Evolutionary conservation across 176 grass and related monocot species (phyloP).

Genomic region (Oryza nivara): DNA sequence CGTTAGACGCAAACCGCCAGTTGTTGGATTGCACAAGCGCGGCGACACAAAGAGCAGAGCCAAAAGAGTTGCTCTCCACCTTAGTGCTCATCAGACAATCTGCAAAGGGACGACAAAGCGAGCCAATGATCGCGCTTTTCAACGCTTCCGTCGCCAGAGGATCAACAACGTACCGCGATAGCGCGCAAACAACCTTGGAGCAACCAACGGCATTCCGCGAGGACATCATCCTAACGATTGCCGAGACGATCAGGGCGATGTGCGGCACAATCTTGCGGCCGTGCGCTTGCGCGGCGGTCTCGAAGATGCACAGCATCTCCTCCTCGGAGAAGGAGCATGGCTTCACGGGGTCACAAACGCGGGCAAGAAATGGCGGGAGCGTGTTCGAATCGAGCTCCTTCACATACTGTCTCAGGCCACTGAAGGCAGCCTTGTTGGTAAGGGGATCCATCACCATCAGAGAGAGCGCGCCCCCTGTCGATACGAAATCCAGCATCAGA

Average conservation of each 20-base stretch:
- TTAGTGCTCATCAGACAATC: constrained; percentile 61
- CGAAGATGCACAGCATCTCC: constrained; percentile 56
- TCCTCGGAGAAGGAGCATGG: constrained; percentile 31
- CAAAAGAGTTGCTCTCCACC: constrained; percentile 50
- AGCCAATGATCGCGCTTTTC: constrained; percentile 51
- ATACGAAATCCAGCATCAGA: too few species aligned
- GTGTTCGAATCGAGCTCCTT: constrained; percentile 58
- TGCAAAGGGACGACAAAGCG: constrained; percentile 53
- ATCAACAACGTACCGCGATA: constrained; percentile 61
- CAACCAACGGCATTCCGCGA: constrained; percentile 42
- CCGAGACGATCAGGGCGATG: constrained; percentile 46
- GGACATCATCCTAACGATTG: constrained; percentile 46
- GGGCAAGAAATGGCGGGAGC: constrained; percentile 60
- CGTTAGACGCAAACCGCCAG: constrained; percentile 58
- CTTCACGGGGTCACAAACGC: constrained; percentile 49
- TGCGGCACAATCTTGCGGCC: constrained; percentile 53
- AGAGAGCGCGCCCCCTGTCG: background rate
- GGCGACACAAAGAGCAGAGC: constrained; percentile 56
- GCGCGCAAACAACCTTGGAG: constrained; percentile 49
- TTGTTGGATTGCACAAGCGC: constrained; percentile 61
- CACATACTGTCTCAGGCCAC: constrained; percentile 49
- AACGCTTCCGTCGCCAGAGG: constrained; percentile 48
- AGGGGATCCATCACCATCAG: constrained; percentile 13
- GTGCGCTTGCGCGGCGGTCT: constrained; percentile 59
- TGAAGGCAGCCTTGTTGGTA: constrained; percentile 28